Conservation (phyloP, 1,284 basidiomycete genomes). For the Phellinidium pouzarii region DNA sequence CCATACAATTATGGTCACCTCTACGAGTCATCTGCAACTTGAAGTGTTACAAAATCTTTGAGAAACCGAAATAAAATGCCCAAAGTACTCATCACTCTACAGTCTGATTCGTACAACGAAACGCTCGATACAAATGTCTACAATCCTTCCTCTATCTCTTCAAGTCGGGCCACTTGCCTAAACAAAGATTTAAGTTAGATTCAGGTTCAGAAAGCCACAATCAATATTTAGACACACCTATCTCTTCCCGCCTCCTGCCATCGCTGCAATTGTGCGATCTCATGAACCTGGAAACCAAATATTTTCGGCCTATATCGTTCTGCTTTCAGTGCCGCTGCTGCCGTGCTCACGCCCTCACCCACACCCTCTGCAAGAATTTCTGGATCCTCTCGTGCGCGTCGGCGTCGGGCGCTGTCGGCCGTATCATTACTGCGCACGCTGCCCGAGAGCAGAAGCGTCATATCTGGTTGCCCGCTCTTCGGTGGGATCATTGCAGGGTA, state of each 20-base stretch:
- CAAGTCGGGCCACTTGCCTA: constrained; percentile 43
- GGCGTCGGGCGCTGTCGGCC: constrained; percentile 33
- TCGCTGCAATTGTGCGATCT: constrained; percentile 84
- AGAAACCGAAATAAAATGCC: not conserved
- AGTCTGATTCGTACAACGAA: not conserved
- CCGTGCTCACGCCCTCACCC: constrained; percentile 63
- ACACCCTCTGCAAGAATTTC: constrained; percentile 45
- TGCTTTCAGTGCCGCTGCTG: constrained; percentile 77
- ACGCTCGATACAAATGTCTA: not conserved
- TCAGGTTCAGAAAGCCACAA: not conserved
- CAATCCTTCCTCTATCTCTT: constrained; percentile 35
- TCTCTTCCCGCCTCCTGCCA: constrained; percentile 91
- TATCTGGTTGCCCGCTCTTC: constrained; percentile 63
- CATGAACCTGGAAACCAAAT: constrained; percentile 92
- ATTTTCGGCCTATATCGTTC: constrained; percentile 87
- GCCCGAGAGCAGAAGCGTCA: constrained; percentile 24
- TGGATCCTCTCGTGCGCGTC: constrained; percentile 45
- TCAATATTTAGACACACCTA: constrained; percentile 41
- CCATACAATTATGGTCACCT: too few species aligned
- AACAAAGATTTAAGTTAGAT: not conserved
- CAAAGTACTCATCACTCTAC: not conserved
- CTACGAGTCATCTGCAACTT: too few species aligned
- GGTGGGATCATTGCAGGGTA: constrained; percentile 86
- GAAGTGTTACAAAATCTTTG: not conserved
- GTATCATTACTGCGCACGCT: constrained; percentile 26